phyloP scores from a whole-genome alignment of 2,329 filamentous ascomycete species.

The Pochonia chlamydosporia region DNA sequence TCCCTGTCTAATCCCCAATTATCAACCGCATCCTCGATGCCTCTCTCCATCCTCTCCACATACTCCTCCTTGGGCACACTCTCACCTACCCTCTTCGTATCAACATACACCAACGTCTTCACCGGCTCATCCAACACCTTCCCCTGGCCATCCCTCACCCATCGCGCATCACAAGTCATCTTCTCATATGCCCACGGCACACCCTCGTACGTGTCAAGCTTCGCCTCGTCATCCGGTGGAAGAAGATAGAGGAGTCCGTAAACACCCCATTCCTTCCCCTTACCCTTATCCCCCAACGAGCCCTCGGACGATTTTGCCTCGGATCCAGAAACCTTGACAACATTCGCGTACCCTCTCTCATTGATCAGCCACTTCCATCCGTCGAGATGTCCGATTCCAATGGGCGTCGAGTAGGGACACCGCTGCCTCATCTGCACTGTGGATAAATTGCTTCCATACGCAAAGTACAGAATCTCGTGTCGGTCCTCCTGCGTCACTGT shows the following conservation, averaged over 20 bases:
- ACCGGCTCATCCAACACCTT: constrained; percentile 18
- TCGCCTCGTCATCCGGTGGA: constrained; percentile 40
- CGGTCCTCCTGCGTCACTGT: constrained; percentile 28
- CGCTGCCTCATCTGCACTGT: constrained; percentile 57
- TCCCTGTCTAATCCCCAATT: constrained; percentile 45
- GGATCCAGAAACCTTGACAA: constrained; percentile 32
- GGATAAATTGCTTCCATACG: constrained; percentile 66
- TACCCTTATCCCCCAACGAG: not conserved
- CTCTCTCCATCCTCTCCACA: constrained; percentile 56
- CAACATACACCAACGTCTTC: constrained; percentile 54
- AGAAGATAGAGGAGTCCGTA: constrained; percentile 55
- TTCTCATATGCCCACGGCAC: constrained; percentile 60
- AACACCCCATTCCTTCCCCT: constrained; percentile 31
- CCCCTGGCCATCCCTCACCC: constrained; percentile 17
- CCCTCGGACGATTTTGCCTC: too few relatives aligned
- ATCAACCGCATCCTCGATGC: constrained; percentile 51
- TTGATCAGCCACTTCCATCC: constrained; percentile 63
- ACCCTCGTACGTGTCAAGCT: constrained; percentile 54
- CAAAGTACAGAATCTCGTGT: constrained; percentile 54
- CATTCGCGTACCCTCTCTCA: constrained; percentile 60
- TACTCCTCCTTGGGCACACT: constrained; percentile 51
- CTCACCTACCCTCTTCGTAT: constrained; percentile 33
- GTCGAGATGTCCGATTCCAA: constrained; percentile 51
- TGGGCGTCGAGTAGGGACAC: constrained; percentile 51
- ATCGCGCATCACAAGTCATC: constrained; percentile 25